Percentiles rank a stretch among this genome's conserved stretches.
Conservation (phyloP, 495 filamentous ascomycete species). For the Usnea hakonensis region DNA sequence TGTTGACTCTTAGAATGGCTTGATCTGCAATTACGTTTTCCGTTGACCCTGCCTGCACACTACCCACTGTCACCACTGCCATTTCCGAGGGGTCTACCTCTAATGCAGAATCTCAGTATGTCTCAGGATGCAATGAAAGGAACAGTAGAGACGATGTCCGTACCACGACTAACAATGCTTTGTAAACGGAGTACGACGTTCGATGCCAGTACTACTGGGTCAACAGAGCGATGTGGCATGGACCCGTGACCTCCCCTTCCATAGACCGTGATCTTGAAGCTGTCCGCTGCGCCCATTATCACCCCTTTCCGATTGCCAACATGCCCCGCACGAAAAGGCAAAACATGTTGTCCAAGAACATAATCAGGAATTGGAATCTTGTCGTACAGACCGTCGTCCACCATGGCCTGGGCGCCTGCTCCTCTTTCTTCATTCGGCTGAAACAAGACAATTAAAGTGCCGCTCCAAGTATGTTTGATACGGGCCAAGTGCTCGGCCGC, state of each 20-base stretch:
- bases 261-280: slow-evolving; percentile 43
- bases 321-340: slow-evolving; percentile 39
- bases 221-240: slow-evolving; percentile 43
- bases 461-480: slow-evolving; percentile 35
- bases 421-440: slow-evolving; percentile 49
- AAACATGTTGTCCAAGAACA: slow-evolving; percentile 46
- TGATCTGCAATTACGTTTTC: slow-evolving; percentile 47
- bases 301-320: slow-evolving; percentile 34
- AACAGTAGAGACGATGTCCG: no score
- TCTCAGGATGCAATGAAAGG: no score
- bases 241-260: slow-evolving; percentile 48
- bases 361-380: slow-evolving; percentile 44
- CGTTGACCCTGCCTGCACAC: slow-evolving; percentile 43
- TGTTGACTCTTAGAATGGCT: slow-evolving; percentile 42
- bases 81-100: slow-evolving; percentile 42
- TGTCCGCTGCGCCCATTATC: slow-evolving; percentile 40
- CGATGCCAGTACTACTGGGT: slow-evolving; percentile 44
- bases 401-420: slow-evolving; percentile 47
- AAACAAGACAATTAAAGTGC: slow-evolving; percentile 47
- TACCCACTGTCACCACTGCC: slow-evolving; percentile 45
- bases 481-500: slow-evolving; percentile 37
- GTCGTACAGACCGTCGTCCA: slow-evolving; percentile 44
- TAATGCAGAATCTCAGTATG: no score
- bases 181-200: slow-evolving; percentile 44
- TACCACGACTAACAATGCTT: slow-evolving; percentile 42